Percentiles rank a stretch among this genome's conserved stretches.
phyloP scores from a whole-genome alignment of 2,329 filamentous ascomycete genomes.

The Bipolaris sorokiniana region DNA sequence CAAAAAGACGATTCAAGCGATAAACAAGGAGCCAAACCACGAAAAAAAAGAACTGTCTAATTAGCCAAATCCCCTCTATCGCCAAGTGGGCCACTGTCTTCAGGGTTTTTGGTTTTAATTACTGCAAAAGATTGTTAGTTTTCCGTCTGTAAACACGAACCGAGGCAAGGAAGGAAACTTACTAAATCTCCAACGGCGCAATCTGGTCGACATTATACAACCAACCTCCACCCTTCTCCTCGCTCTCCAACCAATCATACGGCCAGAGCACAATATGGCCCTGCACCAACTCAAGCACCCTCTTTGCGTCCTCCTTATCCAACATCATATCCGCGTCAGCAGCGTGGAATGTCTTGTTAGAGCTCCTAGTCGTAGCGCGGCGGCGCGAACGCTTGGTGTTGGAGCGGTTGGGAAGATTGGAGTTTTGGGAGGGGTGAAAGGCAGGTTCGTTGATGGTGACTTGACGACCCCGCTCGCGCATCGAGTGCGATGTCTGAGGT shows the following conservation, averaged over 20 bases:
- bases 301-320: conserved; percentile 76
- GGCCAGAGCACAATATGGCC: conserved; percentile 91
- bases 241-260: conserved; percentile 85
- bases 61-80: neutral
- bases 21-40: neutral
- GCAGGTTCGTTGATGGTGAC: conserved; percentile 46
- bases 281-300: conserved; percentile 80
- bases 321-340: conserved; percentile 73
- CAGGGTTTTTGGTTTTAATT: neutral
- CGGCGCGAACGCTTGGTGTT: conserved; percentile 58
- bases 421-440: conserved; percentile 9
- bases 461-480: conserved; percentile 37
- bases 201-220: conserved; percentile 95
- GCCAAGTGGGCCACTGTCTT: neutral
- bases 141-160: too few relatives aligned
- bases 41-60: neutral
- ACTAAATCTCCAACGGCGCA: conserved; percentile 93
- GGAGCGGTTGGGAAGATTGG: conserved; percentile 15
- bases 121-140: neutral
- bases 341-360: conserved; percentile 66
- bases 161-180: neutral
- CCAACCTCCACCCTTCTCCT: conserved; percentile 95
- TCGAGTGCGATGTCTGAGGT: conserved; percentile 11
- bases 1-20: neutral
- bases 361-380: conserved; percentile 73